Evolutionary conservation across 495 filamentous ascomycete genomes (phyloP), one percentile per base, ranked within the genome.

Genomic region (Xylaria flabelliformis): DNA sequence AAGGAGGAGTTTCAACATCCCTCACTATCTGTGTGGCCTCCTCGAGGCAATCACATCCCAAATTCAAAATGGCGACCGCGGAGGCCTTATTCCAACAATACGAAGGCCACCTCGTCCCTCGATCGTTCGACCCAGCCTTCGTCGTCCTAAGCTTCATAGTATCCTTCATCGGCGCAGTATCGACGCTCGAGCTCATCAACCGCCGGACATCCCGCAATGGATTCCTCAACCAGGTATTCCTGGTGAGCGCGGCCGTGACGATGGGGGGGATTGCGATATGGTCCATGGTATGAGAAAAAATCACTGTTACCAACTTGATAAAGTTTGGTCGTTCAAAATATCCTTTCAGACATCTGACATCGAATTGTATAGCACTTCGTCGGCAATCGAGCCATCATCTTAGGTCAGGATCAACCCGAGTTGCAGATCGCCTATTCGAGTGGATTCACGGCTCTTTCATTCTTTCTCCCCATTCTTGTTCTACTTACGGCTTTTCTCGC

Each of bases 261-360:
- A 94, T 97, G 91, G 94, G 93, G 1, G 92, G 91, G 0, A 88
- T 96, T 42, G 89, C 91, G n/a, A 94, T 95, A 70, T 88, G 85
- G 86, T 85, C 80, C 67, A 87, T 87, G 84, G 83, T 84, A 78
- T 67, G 79, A 48, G 44, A 8, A 34, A 21, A 10, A 10, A 61
- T 10, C 56, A 9, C 24, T 15, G 5, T 15, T 32, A 12, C 56
- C 56, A 39, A 61, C 56, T 55, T n/a, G n/a, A n/a, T n/a, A n/a
- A 59, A 7, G 21, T 9, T 56, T 17, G 21, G 26, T 12, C 10
- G 17, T 29, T 56, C 1, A 15, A 29, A 32, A 3, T 26, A 4
- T 32, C 26, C 15, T 39, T 39, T 15, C 34, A n/a, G 26, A 34
- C 29, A 39, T 61, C 58, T 61, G 29, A 61, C 58, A 39, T 36